Evolutionary conservation across 169 alveolate genomes (phyloP).

Genomic region (Amoebophrya sp.): DNA sequence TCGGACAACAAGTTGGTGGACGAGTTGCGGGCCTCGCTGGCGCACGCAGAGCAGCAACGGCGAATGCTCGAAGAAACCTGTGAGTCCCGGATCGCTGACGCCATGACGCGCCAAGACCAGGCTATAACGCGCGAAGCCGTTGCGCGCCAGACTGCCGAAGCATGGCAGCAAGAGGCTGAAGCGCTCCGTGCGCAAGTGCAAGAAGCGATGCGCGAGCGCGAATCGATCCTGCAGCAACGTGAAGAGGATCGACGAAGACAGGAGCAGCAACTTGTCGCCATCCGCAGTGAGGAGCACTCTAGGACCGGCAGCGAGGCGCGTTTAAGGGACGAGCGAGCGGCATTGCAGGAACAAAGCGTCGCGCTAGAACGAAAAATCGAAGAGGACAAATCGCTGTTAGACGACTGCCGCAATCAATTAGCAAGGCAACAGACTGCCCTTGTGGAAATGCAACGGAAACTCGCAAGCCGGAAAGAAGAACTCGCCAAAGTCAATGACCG

Average conservation of each 20-base stretch:
- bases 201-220: neutral
- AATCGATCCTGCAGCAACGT: neutral
- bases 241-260: neutral
- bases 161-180: neutral
- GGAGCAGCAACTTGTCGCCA: neutral
- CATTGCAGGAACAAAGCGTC: no score
- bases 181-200: neutral
- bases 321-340: no score
- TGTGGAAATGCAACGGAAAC: neutral
- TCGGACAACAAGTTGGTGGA: neutral
- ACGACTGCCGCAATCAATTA: neutral
- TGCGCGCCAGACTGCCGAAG: neutral
- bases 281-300: no score
- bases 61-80: neutral
- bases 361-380: neutral
- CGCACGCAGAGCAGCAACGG: neutral
- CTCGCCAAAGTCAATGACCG: no score
- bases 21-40: neutral
- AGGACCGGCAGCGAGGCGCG: no score
- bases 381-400: neutral
- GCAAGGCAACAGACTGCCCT: neutral
- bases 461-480: no score
- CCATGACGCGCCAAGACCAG: no score
- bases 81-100: neutral
- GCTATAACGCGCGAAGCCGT: no score